These are phyloP conservation scores for Aspergillus versicolor DNA, from an alignment of 2,329 filamentous ascomycete species.

Conservation along the genomic window DNA sequence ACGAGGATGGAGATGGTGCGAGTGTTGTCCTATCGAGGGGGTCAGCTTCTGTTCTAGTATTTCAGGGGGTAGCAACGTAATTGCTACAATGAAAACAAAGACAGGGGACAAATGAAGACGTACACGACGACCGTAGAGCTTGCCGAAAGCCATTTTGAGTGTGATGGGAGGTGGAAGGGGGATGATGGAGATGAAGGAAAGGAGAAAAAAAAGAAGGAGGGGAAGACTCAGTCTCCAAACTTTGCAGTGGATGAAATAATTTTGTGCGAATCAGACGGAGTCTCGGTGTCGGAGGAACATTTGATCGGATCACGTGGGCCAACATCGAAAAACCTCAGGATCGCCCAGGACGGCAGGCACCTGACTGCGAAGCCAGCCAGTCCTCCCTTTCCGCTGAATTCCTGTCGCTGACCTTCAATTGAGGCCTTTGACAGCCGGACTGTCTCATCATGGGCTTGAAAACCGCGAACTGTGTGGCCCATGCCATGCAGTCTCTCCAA, in stretches of 20 bases:
- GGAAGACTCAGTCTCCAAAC: conserved; percentile 11
- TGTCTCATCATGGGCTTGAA: conserved; percentile 36
- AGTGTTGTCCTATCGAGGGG: conserved; percentile 70
- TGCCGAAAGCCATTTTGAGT: conserved; percentile 89
- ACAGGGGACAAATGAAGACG: conserved; percentile 26
- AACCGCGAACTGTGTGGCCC: conserved; percentile 34
- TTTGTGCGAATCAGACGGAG: conserved; percentile 29
- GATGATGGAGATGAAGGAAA: conserved; percentile 7
- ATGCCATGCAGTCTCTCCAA: conserved; percentile 35
- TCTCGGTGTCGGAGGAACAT: conserved; percentile 27
- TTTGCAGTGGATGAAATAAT: conserved; percentile 17
- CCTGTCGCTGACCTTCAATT: background rate
- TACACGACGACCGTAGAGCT: conserved; percentile 88
- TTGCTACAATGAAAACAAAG: background rate
- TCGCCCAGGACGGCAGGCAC: conserved; percentile 10
- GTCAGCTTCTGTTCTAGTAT: conserved; percentile 16
- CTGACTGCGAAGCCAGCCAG: background rate
- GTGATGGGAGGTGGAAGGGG: conserved; percentile 14
- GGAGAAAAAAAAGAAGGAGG: conserved; percentile 19
- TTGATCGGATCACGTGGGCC: conserved; percentile 26
- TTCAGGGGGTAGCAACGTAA: conserved; percentile 23
- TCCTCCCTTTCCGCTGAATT: background rate
- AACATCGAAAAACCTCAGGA: conserved; percentile 26
- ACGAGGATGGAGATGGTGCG: conserved; percentile 85
- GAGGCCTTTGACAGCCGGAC: conserved; percentile 16